phyloP scores from a whole-genome alignment of 495 filamentous ascomycete species.

The Cladorrhinum samala region DNA sequence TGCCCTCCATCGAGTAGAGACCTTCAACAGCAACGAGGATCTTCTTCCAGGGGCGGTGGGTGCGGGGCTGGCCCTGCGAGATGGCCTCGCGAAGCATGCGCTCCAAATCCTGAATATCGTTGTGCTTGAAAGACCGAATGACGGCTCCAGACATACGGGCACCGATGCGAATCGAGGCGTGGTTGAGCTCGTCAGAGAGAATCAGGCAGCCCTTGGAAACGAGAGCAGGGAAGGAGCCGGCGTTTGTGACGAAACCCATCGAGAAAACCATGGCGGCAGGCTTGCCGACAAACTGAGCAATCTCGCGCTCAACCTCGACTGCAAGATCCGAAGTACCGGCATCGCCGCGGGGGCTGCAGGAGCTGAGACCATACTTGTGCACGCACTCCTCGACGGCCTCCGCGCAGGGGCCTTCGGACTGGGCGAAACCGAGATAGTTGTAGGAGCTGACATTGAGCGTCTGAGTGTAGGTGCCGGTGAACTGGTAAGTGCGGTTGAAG shows the following conservation, averaged over 20 bases:
- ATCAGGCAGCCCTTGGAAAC: slow-evolving; percentile 88
- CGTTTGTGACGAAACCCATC: slow-evolving; percentile 96
- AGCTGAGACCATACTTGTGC: slow-evolving; percentile 74
- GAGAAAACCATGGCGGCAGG: slow-evolving; percentile 93
- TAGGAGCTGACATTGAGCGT: slow-evolving; percentile 98
- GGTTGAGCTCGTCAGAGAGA: slow-evolving; percentile 95
- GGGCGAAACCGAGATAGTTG: slow-evolving; percentile 97
- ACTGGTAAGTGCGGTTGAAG: slow-evolving; percentile 79
- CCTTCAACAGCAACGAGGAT: slow-evolving; percentile 95
- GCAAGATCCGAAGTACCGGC: slow-evolving; percentile 82
- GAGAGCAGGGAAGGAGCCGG: slow-evolving; percentile 81
- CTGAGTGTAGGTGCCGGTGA: slow-evolving; percentile 87
- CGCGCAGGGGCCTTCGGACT: slow-evolving; percentile 94
- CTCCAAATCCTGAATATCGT: slow-evolving; percentile 87
- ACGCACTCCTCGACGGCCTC: slow-evolving; percentile 84
- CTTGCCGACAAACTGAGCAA: slow-evolving; percentile 90
- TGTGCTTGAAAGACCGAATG: slow-evolving; percentile 94
- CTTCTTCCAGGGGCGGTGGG: slow-evolving; percentile 97
- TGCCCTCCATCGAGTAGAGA: slow-evolving; percentile 98
- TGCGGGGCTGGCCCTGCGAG: slow-evolving; percentile 91
- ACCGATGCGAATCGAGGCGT: slow-evolving; percentile 93
- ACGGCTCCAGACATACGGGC: slow-evolving; percentile 90
- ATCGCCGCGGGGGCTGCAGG: slow-evolving; percentile 75
- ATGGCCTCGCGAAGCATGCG: slow-evolving; percentile 80
- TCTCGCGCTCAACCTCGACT: slow-evolving; percentile 77